Evolutionary conservation across 1,284 basidiomycete species (phyloP), one percentile per base, ranked within the genome.

Genomic region (Fistulinella cinereoalba): DNA sequence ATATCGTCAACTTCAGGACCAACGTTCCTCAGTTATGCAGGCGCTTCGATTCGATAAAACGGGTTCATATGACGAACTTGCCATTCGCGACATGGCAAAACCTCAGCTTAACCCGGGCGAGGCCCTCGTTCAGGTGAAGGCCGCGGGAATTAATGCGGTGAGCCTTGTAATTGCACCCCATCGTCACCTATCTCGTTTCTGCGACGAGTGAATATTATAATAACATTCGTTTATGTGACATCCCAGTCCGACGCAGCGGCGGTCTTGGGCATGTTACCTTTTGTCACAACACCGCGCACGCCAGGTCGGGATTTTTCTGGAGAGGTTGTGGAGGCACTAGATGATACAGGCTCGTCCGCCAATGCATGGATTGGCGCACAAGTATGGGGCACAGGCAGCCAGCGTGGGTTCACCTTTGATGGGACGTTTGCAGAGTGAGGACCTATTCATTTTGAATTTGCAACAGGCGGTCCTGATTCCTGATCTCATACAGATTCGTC

Each of bases 351-450:
- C 9, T 27, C 36, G 5, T 28, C 51, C 0, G 44, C 51, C 3
- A 36, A 48, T 2, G 9, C 51, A 6, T 66, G 64, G 64, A 37
- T 64, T 0, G 65, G 61, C 34, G 49, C 56, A 27, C 49, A 67
- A 0, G 67, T 66, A 3, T 66, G 64, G 64, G 67, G 64, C 18
- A 69, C 64, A 0, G 67, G 66, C 23, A 34, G 65, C 19, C 49
- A 60, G 4, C 46, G 67, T n/a, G 64, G 66, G 11, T 66, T 69
- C 37, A 57, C 59, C 1, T 65, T 45, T 7, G 64, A 66, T 15
- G 67, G 65, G 21, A 51, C 62, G 5, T 65, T 68, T 43, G 66
- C 67, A 41, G 63, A 66, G 66, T 68, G 27, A 63, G 63, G 9
- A 31, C 15, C 15, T 27, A 7, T 27, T 7, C 25, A 7, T 27